Percentiles rank a stretch among this genome's conserved stretches.
These are phyloP conservation scores for Kluyveromyces lactis DNA, from an alignment of 805 yeast genomes.

Conservation along the genomic window DNA sequence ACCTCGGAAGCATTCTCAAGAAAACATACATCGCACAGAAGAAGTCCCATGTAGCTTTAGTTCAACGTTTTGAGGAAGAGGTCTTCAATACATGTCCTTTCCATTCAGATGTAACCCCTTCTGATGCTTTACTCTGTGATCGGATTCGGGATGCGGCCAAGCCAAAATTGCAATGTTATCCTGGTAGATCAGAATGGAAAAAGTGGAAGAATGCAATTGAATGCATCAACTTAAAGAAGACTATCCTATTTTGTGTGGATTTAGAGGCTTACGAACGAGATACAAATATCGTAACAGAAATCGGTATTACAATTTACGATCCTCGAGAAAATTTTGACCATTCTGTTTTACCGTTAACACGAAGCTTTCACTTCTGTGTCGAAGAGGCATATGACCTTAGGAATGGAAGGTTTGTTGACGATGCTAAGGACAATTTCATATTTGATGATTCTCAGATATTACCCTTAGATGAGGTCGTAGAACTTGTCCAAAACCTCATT, in stretches of 20 bases:
- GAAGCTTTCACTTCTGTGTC: conserved; percentile 37
- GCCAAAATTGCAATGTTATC: not conserved
- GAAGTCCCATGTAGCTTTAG: not conserved
- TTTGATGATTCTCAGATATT: conserved; percentile 43
- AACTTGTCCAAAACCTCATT: conserved; percentile 35
- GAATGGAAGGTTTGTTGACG: conserved; percentile 49
- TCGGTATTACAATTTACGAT: conserved; percentile 50
- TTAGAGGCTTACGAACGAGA: conserved; percentile 49
- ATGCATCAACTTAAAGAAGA: conserved; percentile 15
- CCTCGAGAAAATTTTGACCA: conserved; percentile 36
- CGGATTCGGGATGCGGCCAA: not conserved
- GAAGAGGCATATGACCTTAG: conserved; percentile 34
- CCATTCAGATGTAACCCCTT: too few relatives aligned
- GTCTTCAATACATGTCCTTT: too few relatives aligned
- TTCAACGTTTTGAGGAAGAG: too few relatives aligned
- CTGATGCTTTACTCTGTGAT: too few relatives aligned
- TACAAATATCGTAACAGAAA: conserved; percentile 40
- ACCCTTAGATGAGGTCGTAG: conserved; percentile 29
- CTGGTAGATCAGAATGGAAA: conserved; percentile 1
- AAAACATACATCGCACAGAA: not conserved
- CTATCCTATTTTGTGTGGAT: conserved; percentile 41
- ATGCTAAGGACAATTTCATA: conserved; percentile 42
- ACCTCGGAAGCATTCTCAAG: not conserved
- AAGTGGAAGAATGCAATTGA: conserved; percentile 12
- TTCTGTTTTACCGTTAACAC: conserved; percentile 34